Conservation (phyloP, 352 stramenopile genomes). For the Paralagenidium karlingii region DNA sequence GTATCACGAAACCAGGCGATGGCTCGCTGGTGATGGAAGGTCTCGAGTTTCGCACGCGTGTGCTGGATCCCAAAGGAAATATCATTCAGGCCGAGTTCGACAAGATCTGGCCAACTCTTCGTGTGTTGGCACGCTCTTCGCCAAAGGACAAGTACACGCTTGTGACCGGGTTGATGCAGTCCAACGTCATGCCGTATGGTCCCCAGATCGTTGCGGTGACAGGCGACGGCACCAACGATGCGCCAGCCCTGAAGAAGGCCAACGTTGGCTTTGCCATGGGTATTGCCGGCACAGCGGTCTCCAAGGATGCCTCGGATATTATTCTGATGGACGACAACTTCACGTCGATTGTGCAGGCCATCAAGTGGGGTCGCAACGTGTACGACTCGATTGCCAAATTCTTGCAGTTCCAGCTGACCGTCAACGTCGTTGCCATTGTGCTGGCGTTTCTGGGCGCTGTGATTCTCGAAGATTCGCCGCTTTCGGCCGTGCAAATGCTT, state of each 20-base stretch:
- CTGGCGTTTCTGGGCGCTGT: slow-evolving; percentile 87
- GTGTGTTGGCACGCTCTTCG: slow-evolving; percentile 87
- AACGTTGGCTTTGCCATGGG: slow-evolving; percentile 97
- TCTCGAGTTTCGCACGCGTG: slow-evolving; percentile 44
- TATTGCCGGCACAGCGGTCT: slow-evolving; percentile 91
- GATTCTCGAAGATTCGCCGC: slow-evolving; percentile 65
- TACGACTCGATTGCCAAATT: slow-evolving; percentile 98
- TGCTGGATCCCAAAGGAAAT: slow-evolving; percentile 50
- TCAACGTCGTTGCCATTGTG: slow-evolving; percentile 92
- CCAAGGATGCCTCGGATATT: slow-evolving; percentile 94
- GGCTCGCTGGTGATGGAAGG: slow-evolving; percentile 55
- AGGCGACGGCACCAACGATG: slow-evolving; percentile 96
- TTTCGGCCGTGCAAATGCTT: slow-evolving; percentile 94
- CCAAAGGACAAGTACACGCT: slow-evolving; percentile 96
- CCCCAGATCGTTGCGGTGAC: slow-evolving; percentile 92
- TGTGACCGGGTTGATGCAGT: slow-evolving; percentile 87
- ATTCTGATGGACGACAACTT: slow-evolving; percentile 97
- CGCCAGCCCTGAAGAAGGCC: slow-evolving; percentile 92
- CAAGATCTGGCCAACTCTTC: slow-evolving; percentile 84
- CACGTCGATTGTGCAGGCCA: slow-evolving; percentile 91
- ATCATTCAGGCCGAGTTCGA: slow-evolving; percentile 84
- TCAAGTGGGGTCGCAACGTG: slow-evolving; percentile 93
- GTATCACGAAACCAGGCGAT: slow-evolving; percentile 42
- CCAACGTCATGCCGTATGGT: slow-evolving; percentile 56
- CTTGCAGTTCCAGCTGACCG: slow-evolving; percentile 96